Evolutionary conservation across 2,329 filamentous ascomycete genomes (phyloP).

Genomic region (Calonectria naviculata): DNA sequence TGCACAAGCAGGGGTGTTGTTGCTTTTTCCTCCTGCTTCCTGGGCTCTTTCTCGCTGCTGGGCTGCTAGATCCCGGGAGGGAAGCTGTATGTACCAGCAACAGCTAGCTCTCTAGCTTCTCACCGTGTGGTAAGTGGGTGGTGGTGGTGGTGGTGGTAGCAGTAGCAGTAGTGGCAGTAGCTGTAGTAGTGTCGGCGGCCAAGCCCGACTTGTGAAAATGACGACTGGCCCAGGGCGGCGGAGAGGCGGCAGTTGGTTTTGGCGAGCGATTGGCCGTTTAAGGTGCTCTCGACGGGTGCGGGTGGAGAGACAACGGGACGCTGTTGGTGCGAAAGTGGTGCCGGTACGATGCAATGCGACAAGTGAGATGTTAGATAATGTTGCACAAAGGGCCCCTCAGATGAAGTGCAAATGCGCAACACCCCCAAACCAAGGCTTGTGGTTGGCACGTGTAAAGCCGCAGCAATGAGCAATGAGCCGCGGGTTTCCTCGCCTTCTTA

Average conservation of each 20-base stretch:
- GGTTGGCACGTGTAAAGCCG: conserved; percentile 18
- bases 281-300: not conserved
- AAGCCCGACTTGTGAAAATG: conserved; percentile 1
- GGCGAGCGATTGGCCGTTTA: conserved; percentile 1
- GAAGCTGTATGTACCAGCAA: not conserved
- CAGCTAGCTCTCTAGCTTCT: not conserved
- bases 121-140: not conserved
- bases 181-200: not conserved
- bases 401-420: not conserved
- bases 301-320: conserved; percentile 1
- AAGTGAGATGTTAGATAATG: conserved; percentile 15
- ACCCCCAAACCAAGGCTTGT: not conserved
- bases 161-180: not conserved
- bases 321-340: conserved; percentile 12
- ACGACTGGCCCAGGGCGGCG: not conserved
- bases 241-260: not conserved
- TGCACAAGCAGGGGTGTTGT: conserved; percentile 25
- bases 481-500: conserved; percentile 7
- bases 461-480: not conserved
- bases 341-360: conserved; percentile 11
- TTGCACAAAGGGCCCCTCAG: conserved; percentile 8
- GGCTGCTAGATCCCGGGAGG: not conserved
- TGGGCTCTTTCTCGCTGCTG: not conserved
- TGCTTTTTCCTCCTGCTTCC: conserved; percentile 11
- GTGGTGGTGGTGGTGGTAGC: not conserved